Evolutionary conservation across 164 flowering plant genomes (phyloP).

Genomic region (Vitis cinerea): DNA sequence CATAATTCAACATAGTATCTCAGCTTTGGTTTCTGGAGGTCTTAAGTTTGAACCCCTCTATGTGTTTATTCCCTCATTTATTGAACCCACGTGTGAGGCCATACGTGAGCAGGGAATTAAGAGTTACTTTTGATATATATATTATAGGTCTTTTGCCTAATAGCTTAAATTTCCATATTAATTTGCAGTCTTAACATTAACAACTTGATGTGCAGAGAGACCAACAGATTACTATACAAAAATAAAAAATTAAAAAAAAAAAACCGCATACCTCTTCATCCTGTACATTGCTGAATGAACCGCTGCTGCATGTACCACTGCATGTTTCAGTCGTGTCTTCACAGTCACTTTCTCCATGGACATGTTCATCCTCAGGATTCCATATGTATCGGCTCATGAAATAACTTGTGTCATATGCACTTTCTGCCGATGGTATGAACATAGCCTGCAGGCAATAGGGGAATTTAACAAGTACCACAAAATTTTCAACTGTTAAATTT

Average conservation of each 20-base stretch:
- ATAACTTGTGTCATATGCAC: conserved; percentile 87
- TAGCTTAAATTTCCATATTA: too few species aligned
- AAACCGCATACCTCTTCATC: conserved; percentile 74
- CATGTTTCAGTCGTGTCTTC: conserved; percentile 73
- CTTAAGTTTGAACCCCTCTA: too few species aligned
- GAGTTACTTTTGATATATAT: too few species aligned
- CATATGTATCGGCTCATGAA: conserved; percentile 92
- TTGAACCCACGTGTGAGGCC: too few species aligned
- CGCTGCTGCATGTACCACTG: conserved; percentile 64
- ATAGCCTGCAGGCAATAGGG: conserved; percentile 63
- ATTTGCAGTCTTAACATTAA: not conserved
- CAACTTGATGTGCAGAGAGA: not conserved
- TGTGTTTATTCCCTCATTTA: too few species aligned
- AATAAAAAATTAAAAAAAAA: not conserved
- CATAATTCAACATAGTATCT: too few species aligned
- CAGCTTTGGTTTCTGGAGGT: too few species aligned
- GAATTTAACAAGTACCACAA: not conserved
- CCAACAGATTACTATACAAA: not conserved
- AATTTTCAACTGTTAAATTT: not conserved
- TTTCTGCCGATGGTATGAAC: conserved; percentile 84
- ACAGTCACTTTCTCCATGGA: conserved; percentile 60
- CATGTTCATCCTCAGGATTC: conserved; percentile 71
- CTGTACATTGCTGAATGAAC: conserved; percentile 59
- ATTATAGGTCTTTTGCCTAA: too few species aligned
- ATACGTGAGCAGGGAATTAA: too few species aligned